Evolutionary conservation across 2,329 filamentous ascomycete species (phyloP), one percentile per base, ranked within the genome.

Genomic region (Shiraia sp.): DNA sequence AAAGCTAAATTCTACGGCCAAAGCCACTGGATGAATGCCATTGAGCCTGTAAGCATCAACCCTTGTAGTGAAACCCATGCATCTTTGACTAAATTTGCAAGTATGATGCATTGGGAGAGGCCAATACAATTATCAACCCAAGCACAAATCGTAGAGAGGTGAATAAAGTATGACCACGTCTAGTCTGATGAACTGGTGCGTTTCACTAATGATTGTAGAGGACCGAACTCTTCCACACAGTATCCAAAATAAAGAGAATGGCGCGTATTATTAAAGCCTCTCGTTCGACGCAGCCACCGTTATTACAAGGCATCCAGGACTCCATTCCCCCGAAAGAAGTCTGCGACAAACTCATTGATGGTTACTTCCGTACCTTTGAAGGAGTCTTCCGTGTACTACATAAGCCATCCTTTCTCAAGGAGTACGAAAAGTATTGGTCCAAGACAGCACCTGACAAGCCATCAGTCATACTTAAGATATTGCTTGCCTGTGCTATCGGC

Each of bases 1-100:
- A 85, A 84, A 53, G 75, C 74, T 0, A 74, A 79, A 0, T 61
- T 81, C 3, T 79, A 81, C 49, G 80, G 80, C 2, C 75, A 75
- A 51, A 80, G 75, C 23, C 78, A 82, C 52, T 82, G 78, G 59
- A 38, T 54, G 33, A 64, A 63, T 13, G 45, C 47, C 7, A 39
- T 66, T 17, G 61, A 63, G 13, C 58, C 58, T 25, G 59, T 62
- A 42, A 40, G 73, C 9, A 25, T 14, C 19, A 13, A n/a, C n/a
- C n/a, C n/a, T n/a, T n/a, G n/a, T n/a, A n/a, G n/a, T n/a, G n/a
- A n/a, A n/a, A n/a, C n/a, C n/a, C n/a, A n/a, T n/a, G n/a, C n/a
- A n/a, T n/a, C n/a, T n/a, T 27, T 6, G 19, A 39, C 45, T 33
- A 22, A 37, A 17, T 16, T 6, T 10, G 7, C 23, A 9, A 57